Conservation (phyloP, 2,329 filamentous ascomycete species). For the Claviceps paspali region DNA sequence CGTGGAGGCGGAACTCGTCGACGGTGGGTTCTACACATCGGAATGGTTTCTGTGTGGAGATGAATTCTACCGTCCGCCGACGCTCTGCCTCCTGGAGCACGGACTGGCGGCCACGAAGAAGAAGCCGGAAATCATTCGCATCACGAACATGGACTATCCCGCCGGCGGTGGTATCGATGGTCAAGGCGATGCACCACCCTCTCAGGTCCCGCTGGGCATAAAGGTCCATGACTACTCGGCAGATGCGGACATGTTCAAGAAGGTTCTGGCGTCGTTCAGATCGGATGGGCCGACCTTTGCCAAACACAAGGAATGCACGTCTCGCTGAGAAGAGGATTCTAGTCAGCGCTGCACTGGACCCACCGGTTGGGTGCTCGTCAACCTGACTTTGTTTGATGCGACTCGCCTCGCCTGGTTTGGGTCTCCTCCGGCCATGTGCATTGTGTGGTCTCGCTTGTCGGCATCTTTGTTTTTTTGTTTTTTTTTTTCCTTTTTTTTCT, state of each 20-base stretch:
- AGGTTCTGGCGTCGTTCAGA: conserved; percentile 5
- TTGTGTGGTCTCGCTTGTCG: no score
- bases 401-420: no score
- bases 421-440: no score
- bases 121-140: conserved; percentile 9
- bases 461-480: not conserved
- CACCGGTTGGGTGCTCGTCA: no score
- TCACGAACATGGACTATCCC: conserved; percentile 6
- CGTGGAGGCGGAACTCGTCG: conserved; percentile 46
- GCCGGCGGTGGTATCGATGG: not conserved
- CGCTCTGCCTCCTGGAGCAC: conserved; percentile 14
- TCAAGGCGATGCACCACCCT: not conserved
- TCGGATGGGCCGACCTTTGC: not conserved
- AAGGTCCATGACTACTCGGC: conserved; percentile 11
- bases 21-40: conserved; percentile 53
- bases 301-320: not conserved
- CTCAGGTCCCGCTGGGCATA: not conserved
- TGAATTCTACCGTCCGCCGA: conserved; percentile 20
- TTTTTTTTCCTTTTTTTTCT: not conserved
- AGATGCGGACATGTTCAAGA: conserved; percentile 7
- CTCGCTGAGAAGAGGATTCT: no score
- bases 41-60: conserved; percentile 21
- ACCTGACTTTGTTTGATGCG: no score
- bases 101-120: not conserved
- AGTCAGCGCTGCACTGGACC: no score